Evolutionary conservation across 371 early-diverging fungal genomes (phyloP), one percentile per base, ranked within the genome.

Genomic region (Syncephalastrum sp.): DNA sequence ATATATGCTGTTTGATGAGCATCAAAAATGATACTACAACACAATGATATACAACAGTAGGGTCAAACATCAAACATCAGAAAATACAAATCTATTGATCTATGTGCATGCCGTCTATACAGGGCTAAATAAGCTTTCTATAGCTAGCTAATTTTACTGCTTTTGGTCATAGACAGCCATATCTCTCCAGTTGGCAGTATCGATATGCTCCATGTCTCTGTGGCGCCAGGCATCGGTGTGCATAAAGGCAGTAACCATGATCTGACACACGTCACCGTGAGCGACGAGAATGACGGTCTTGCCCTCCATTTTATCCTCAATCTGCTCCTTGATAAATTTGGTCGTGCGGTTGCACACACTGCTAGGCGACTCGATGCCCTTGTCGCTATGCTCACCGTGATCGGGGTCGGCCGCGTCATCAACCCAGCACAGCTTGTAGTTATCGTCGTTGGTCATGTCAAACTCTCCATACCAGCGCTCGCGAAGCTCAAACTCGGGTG

Each of bases 211-310:
- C 29, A 79, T 45, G 41, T 72, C 56, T 53, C 80, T 67, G 29
- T 79, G 80, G 15, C 66, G 63, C 74, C 74, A 79, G 1, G 76
- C 61, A 8, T 76, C 76, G 15, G 60, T 66, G 1, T 57, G 50
- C 19, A 59, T 56, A 41, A 76, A 76, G 2, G 71, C 72, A 16
- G 75, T 69, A 42, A 66, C 56, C 52, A 72, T 63, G 42, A 76
- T 76, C 53, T 79, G 80, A 52, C 70, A 70, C 16, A 76, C 63
- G 56, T 79, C 80, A 10, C 80, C 80, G 56, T 79, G 80, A 15
- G 73, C 70, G 1, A 79, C 75, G 23, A 79, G 61, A 14, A 79
- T 64, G 10, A 79, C 65, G 17, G 55, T 64, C 56, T 73, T 69
- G 21, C 62, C 65, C 59, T 75, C 60, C 68, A 69, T 57, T 47